phyloP scores from a whole-genome alignment of 1,284 basidiomycete genomes.

The Phenoliferia sp. region DNA sequence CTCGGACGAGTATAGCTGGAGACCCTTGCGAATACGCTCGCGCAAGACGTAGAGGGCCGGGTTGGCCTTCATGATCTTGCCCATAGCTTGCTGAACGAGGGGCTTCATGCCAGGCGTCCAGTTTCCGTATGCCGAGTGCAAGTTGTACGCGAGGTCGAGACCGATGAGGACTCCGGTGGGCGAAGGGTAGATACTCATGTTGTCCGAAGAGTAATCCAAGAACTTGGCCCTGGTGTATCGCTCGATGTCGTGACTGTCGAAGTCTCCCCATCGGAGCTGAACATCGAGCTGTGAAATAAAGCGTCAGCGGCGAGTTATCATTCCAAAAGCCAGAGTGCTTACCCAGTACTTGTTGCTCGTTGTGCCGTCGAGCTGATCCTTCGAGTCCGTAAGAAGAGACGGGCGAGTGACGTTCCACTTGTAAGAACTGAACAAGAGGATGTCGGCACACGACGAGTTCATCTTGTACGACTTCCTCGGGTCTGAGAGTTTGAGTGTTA shows the following conservation, averaged over 20 bases:
- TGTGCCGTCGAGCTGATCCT: slow-evolving; percentile 93
- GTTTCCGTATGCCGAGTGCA: slow-evolving; percentile 98
- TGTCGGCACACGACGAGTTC: slow-evolving; percentile 92
- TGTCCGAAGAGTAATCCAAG: slow-evolving; percentile 72
- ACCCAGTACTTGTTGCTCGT: slow-evolving; percentile 97
- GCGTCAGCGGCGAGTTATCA: not conserved
- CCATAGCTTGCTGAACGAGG: slow-evolving; percentile 97
- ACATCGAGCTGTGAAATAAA: slow-evolving; percentile 77
- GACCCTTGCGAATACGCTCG: slow-evolving; percentile 96
- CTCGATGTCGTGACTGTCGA: slow-evolving; percentile 97
- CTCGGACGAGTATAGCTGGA: slow-evolving; percentile 97
- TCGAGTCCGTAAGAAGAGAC: slow-evolving; percentile 90
- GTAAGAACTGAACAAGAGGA: slow-evolving; percentile 84
- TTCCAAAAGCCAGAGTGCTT: not conserved
- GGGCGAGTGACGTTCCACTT: slow-evolving; percentile 97
- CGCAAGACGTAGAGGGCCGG: slow-evolving; percentile 97
- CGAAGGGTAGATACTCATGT: slow-evolving; percentile 37
- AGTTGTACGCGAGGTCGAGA: slow-evolving; percentile 95
- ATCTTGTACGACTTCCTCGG: slow-evolving; percentile 99
- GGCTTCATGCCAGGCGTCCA: slow-evolving; percentile 99
- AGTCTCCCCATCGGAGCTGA: slow-evolving; percentile 96
- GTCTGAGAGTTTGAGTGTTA: slow-evolving; percentile 26
- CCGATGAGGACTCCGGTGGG: slow-evolving; percentile 93
- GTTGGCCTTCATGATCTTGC: slow-evolving; percentile 98
- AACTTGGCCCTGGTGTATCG: slow-evolving; percentile 97